Evolutionary conservation across 345 rosid species (phyloP), one percentile per base, ranked within the genome.

Genomic region (Rhodamnia rubescens): DNA sequence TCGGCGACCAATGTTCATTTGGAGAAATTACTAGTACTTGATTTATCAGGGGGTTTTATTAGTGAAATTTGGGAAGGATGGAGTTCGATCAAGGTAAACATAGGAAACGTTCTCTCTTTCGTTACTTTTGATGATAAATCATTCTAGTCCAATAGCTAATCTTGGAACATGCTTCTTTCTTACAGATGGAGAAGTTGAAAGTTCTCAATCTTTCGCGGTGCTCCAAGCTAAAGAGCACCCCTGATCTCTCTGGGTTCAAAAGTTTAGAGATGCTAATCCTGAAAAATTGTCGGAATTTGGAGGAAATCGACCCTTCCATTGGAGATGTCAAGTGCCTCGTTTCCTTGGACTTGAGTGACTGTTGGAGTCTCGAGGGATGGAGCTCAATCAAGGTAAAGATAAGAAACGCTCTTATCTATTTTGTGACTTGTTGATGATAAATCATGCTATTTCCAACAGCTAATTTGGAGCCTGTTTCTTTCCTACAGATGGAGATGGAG

Each of bases 201-300:
- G 16, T n/a, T n/a, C 36, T 61, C 40, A 61, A 27, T 13, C 21
- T 61, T 14, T 61, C 21, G 0, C 0, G 0, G 1, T 81, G 83
- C 36, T 8, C 10, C 2, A 0, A 0, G 0, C n/a, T 81, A 0
- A 26, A 6, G 20, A 50, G 20, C 1, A 29, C 83, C 12, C 83
- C 83, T 12, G 1, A 6, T 14, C 6, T 50, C 36, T 50, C 40
- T 0, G 0, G 0, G 0, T 26, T 81, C n/a, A 2, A 15, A 21
- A 26, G 11, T 4, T 32, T 81, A 3, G 24, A 81, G 24, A 81
- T n/a, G 20, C 1, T 81, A 21, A 50, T 26, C 12, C 11, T 81
- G 1, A 0, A 0, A 21, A 0, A 12, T 13, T n/a, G 83, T 24
- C 0, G 5, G 0, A 2, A 5, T 24, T 22, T 81, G 32, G 4